phyloP scores from a whole-genome alignment of 495 filamentous ascomycete species.

The Penicillium psychrofluorescens region DNA sequence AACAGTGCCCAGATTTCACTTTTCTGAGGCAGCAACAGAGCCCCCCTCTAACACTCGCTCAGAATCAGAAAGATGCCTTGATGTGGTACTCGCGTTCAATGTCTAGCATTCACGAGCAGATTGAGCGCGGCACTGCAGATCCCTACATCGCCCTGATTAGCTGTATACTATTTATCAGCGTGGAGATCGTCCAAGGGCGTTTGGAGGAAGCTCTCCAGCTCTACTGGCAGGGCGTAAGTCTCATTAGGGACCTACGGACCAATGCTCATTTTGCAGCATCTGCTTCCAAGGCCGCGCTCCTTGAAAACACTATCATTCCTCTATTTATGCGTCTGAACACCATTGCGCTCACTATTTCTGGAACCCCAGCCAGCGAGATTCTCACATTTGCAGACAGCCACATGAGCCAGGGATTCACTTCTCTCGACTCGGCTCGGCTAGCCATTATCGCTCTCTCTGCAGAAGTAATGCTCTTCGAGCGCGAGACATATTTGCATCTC shows the following conservation, averaged over 20 bases:
- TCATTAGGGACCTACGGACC: slow-evolving; percentile 16
- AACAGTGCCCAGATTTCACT: slow-evolving; percentile 9
- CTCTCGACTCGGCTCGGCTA: slow-evolving; percentile 11
- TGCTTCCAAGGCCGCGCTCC: slow-evolving; percentile 6
- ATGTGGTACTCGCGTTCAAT: slow-evolving; percentile 28
- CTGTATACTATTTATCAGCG: slow-evolving; percentile 46
- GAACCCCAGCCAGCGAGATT: slow-evolving; percentile 8
- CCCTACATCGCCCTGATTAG: slow-evolving; percentile 40
- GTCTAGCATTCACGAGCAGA: slow-evolving; percentile 25
- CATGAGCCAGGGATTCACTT: slow-evolving; percentile 1
- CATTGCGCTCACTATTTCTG: slow-evolving; percentile 14
- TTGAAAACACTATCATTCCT: slow-evolving; percentile 16
- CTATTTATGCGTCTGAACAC: slow-evolving; percentile 17
- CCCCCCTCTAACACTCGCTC: not conserved
- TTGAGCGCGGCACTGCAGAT: slow-evolving; percentile 16
- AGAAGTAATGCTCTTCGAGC: slow-evolving; percentile 15
- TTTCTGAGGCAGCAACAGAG: slow-evolving; percentile 4
- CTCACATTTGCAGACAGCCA: not conserved
- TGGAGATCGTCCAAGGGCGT: slow-evolving; percentile 45
- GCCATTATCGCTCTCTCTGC: slow-evolving; percentile 8
- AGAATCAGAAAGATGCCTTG: slow-evolving; percentile 18
- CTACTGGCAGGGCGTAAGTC: slow-evolving; percentile 12
- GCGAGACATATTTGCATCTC: slow-evolving; percentile 4
- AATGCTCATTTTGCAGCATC: slow-evolving; percentile 2
- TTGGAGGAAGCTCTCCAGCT: slow-evolving; percentile 17